Conservation (phyloP, 73 alveolate genomes). For the Tetrahymena borealis region DNA sequence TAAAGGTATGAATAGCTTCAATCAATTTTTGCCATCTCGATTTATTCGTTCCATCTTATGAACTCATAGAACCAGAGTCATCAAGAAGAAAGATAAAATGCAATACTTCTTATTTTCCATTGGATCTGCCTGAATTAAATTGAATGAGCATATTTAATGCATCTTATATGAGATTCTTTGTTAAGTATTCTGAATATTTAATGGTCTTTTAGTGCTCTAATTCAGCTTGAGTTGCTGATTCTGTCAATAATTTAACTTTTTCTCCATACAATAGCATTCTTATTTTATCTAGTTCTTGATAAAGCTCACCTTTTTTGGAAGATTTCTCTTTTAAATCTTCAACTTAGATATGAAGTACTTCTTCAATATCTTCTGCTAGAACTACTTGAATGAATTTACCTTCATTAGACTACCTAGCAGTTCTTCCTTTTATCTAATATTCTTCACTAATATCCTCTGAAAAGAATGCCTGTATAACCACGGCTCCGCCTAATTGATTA, state of each 20-base stretch:
- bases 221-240: background rate
- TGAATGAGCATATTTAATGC: background rate
- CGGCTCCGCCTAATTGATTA: background rate
- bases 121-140: background rate
- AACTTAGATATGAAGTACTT: background rate
- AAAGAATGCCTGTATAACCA: background rate
- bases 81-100: background rate
- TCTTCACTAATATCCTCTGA: background rate
- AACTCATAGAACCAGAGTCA: background rate
- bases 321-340: background rate
- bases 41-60: background rate
- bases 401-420: background rate
- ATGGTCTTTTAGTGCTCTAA: background rate
- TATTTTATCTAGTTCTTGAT: background rate
- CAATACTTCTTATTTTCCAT: background rate
- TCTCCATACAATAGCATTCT: background rate
- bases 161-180: background rate
- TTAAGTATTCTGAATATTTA: background rate
- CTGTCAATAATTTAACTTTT: background rate
- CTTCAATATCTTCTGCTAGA: background rate
- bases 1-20: background rate
- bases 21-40: background rate
- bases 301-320: background rate
- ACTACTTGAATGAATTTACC: background rate
- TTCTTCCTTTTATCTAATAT: background rate